Evolutionary conservation across 371 early-diverging fungal species (phyloP), one percentile per base, ranked within the genome.

Genomic region (Blyttiomyces sp.): DNA sequence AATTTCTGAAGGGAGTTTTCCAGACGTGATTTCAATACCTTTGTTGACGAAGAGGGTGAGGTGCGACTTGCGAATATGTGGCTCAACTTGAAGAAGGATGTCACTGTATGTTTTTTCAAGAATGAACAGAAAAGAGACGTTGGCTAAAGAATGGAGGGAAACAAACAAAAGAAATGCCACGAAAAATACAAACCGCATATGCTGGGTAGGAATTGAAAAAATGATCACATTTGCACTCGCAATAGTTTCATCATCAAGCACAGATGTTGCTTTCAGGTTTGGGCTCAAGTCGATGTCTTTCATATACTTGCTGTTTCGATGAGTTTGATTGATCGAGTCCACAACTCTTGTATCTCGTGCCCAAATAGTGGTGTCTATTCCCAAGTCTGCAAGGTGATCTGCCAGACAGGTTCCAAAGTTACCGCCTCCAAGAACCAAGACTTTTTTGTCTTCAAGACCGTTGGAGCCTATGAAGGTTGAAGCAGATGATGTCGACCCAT

Each of bases 401-500:
- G 78, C 78, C 5, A 78, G 68, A 43, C 79, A 78, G 0, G 79
- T 75, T 6, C 79, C 79, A 67, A 78, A 78, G 74, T 78, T 75
- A 19, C 71, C 71, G 2, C 51, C 72, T 13, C 72, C 72, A 33
- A 71, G 52, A 23, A 71, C 72, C n/a, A 71, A 45, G 2, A 71
- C 36, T 30, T 50, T 51, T 19, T 39, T 50, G 51, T 59, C 51
- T 11, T 57, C n/a, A n/a, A n/a, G n/a, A n/a, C n/a, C n/a, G n/a
- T n/a, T n/a, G n/a, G n/a, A n/a, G n/a, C n/a, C n/a, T n/a, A n/a
- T n/a, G n/a, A n/a, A n/a, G n/a, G n/a, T n/a, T n/a, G n/a, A n/a
- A n/a, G n/a, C n/a, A n/a, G n/a, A n/a, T n/a, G n/a, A n/a, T n/a
- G n/a, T n/a, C n/a, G n/a, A n/a, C n/a, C n/a, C n/a, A n/a, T n/a